Evolutionary conservation across 345 rosid genomes (phyloP).

Genomic region (Arabis hirsuta): DNA sequence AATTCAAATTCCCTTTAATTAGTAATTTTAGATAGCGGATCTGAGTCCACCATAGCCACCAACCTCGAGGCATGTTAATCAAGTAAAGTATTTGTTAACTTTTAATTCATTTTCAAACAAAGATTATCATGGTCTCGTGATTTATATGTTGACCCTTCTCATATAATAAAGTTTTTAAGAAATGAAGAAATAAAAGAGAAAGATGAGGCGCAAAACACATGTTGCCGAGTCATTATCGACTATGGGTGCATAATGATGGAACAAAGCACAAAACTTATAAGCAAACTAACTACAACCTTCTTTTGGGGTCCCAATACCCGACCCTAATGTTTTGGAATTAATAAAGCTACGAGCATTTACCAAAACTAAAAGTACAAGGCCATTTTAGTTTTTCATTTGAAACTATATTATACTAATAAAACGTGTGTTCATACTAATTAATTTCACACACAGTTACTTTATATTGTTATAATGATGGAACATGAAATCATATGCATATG

Average conservation of each 20-base stretch:
- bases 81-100: not conserved
- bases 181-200: not conserved
- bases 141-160: constrained; percentile 24
- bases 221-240: constrained; percentile 42
- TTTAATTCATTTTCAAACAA: constrained; percentile 7
- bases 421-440: constrained; percentile 16
- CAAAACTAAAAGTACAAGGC: constrained; percentile 11
- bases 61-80: not conserved
- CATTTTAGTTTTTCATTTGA: constrained; percentile 27
- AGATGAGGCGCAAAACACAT: constrained; percentile 35
- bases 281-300: constrained; percentile 41
- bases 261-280: constrained; percentile 36
- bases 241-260: constrained; percentile 43
- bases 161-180: not conserved
- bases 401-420: not conserved
- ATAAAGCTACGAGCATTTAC: constrained; percentile 27
- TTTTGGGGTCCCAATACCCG: constrained; percentile 38
- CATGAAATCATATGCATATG: constrained; percentile 42
- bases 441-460: constrained; percentile 13
- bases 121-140: constrained; percentile 8
- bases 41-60: not conserved
- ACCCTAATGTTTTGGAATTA: constrained; percentile 40
- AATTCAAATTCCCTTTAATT: no score
- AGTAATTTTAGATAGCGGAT: not conserved
- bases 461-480: constrained; percentile 31